phyloP scores from a whole-genome alignment of 306 rosid species.

The Crotalaria pallida region DNA sequence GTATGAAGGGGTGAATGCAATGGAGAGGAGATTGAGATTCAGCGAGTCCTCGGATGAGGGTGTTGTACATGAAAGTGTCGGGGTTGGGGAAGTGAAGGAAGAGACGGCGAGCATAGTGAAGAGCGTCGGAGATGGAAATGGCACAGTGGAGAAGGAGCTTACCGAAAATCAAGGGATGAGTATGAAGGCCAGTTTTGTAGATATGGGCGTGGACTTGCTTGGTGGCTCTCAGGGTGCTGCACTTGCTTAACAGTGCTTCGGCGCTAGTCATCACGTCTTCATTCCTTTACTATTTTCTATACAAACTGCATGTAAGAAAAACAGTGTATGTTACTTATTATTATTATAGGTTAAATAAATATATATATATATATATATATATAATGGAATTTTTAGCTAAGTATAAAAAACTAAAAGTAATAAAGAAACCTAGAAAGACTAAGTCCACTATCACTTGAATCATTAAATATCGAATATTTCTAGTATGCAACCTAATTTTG shows the following conservation, averaged over 20 bases:
- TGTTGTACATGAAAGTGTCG: slow-evolving; percentile 85
- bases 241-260: slow-evolving; percentile 41
- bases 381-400: no score
- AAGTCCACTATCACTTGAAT: no score
- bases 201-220: slow-evolving; percentile 53
- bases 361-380: no score
- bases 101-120: slow-evolving; percentile 53
- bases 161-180: slow-evolving; percentile 46
- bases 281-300: background rate
- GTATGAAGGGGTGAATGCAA: slow-evolving; percentile 44
- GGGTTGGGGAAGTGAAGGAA: slow-evolving; percentile 51
- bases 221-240: slow-evolving; percentile 39
- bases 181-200: slow-evolving; percentile 43
- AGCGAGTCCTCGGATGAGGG: slow-evolving; percentile 66
- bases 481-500: no score
- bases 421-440: no score
- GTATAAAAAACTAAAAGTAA: no score
- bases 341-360: no score
- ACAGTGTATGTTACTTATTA: background rate
- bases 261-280: slow-evolving; percentile 22
- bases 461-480: no score
- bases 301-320: background rate
- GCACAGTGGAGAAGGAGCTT: slow-evolving; percentile 78
- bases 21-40: slow-evolving; percentile 42
- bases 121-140: slow-evolving; percentile 47